Base-by-base conservation (phyloP, 2,329 filamentous ascomycete species). In the Hawksworthiomyces lignivorus region DNA sequence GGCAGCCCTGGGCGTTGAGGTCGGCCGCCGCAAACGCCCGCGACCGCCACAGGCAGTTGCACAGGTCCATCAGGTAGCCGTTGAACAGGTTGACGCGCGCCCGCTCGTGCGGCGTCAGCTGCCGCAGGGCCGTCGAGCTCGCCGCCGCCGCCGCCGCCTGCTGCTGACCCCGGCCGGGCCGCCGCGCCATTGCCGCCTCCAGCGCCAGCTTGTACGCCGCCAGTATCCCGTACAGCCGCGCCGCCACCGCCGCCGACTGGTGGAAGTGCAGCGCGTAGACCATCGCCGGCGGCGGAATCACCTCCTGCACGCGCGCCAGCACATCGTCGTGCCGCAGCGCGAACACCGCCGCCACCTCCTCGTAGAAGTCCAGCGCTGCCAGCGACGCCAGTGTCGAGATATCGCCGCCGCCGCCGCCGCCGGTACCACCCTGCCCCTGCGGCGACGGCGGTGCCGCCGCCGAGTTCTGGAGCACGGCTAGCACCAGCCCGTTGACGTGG, bases 41-140 rank as follows among this genome's bases (percentile, higher is more conserved):
- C 18, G 77, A 75, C 8, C 86, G 76, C 87, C 87, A 94, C 35
- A 92, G 60, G 38, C 84, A 78, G 56, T 94, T 94, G 66, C 86
- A 89, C 24, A 88, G 73, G 56, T 94, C 87, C 78, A 92, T 89
- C 24, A 94, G 72, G 57, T 84, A 88, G 18, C 82, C 82, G 57
- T 94, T 94, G 64, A 92, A 89, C 19, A 73, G 64, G 49, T 78
- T 75, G 30, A 87, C 75, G 43, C 82, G 75, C 24, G 68, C 62
- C 31, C 74, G 68, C 21, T 77, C 69, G 47, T 81, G 82, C 10
- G 64, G 58, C 15, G 59, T 57, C 6, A 58, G 50, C 15, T 49
- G 48, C 22, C 50, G 44, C 11, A 43, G 36, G 46, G 44, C 21
- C 5, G 38, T 34, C 33, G 21, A n/a, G 24, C 15, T 8, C 9